Evolutionary conservation across 331 rosid genomes (phyloP).

Genomic region (Acacia concinna): DNA sequence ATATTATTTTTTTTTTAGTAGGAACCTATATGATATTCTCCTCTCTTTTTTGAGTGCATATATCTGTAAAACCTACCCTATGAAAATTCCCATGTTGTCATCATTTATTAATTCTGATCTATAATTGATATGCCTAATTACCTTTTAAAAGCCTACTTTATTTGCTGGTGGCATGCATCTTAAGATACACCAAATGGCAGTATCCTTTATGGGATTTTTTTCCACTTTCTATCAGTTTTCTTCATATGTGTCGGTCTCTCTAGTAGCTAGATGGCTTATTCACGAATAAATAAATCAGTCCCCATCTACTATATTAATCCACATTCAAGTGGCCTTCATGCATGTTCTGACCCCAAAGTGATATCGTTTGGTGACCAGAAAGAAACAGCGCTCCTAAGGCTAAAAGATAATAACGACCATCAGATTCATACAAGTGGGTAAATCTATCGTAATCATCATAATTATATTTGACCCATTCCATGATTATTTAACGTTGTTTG

Average conservation of each 20-base stretch:
- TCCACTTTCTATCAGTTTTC: background rate
- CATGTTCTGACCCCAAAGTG: background rate
- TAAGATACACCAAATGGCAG: background rate
- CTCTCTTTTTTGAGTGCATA: too few species aligned
- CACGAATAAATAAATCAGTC: slow-evolving; percentile 21
- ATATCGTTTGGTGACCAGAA: background rate
- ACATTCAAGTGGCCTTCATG: slow-evolving; percentile 8
- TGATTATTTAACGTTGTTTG: slow-evolving; percentile 15
- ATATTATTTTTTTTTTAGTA: background rate
- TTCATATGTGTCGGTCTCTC: background rate
- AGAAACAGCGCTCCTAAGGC: slow-evolving; percentile 4
- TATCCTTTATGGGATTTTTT: background rate
- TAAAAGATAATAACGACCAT: slow-evolving; percentile 13
- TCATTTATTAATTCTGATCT: background rate
- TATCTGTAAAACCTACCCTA: background rate
- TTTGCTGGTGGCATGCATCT: slow-evolving; percentile 13
- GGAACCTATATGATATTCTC: too few species aligned
- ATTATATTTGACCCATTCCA: background rate
- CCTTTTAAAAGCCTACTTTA: background rate
- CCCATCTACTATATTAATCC: slow-evolving; percentile 7
- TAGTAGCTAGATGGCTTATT: slow-evolving; percentile 7
- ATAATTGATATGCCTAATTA: background rate
- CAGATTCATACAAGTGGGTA: background rate
- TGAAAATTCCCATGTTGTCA: background rate
- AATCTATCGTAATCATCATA: slow-evolving; percentile 3